Evolutionary conservation across 169 alveolate genomes (phyloP).

Genomic region (Plasmodium knowlesi): DNA sequence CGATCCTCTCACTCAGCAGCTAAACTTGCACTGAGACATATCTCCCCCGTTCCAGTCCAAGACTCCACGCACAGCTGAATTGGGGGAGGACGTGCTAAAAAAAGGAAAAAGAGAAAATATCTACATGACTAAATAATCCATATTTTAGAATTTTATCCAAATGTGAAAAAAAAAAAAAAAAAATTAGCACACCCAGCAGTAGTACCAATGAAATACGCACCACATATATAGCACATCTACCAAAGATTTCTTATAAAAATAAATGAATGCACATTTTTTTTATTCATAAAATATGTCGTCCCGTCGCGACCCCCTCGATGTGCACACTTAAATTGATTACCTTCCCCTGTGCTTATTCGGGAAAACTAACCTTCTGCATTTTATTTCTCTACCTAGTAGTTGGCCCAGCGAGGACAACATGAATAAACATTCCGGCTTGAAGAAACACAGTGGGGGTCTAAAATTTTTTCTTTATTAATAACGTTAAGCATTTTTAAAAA

Average conservation of each 20-base stretch:
- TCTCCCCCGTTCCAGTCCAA: background rate
- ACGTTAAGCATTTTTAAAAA: background rate
- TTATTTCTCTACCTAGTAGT: background rate
- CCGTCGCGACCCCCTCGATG: background rate
- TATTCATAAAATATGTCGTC: background rate
- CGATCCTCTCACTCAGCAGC: background rate
- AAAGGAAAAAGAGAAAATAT: background rate
- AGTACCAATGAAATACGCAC: background rate
- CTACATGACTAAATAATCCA: background rate
- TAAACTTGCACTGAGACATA: background rate
- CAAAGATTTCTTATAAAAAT: background rate
- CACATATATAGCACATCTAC: background rate
- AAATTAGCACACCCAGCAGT: background rate
- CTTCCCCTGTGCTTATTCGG: background rate
- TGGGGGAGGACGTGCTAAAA: background rate
- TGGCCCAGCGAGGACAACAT: background rate
- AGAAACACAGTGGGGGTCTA: background rate
- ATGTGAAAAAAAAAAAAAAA: background rate
- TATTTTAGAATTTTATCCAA: background rate
- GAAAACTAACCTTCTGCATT: background rate
- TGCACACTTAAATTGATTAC: background rate
- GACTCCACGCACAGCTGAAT: background rate
- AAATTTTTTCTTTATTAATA: background rate
- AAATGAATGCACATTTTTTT: background rate
- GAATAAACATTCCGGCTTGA: background rate